Evolutionary conservation across 768 basidiomycete genomes (phyloP).

Genomic region (Pleurotus pulmonarius): DNA sequence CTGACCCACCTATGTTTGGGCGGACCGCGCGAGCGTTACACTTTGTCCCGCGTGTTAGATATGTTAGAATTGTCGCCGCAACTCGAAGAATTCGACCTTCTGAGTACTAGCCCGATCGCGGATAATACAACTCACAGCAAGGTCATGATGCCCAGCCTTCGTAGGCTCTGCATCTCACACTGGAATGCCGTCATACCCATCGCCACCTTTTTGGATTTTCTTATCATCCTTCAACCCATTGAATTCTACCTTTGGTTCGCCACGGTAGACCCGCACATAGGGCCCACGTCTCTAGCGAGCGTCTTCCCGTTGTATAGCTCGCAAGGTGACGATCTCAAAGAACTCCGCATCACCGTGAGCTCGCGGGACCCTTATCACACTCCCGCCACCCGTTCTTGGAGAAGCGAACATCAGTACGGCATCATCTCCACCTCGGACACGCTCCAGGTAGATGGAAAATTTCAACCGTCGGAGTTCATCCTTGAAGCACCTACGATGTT

Average conservation of each 20-base stretch:
- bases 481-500: conserved; percentile 1
- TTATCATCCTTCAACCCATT: conserved; percentile 2
- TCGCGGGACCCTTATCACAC: background rate
- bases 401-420: conserved; percentile 2
- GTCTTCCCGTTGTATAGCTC: background rate
- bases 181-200: background rate
- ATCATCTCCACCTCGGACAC: background rate
- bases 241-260: background rate
- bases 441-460: background rate
- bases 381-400: background rate
- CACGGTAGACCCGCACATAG: background rate
- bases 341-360: background rate
- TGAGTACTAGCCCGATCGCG: background rate
- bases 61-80: background rate
- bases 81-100: background rate
- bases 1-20: conserved; percentile 5
- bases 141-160: background rate
- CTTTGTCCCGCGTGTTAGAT: background rate
- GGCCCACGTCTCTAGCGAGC: background rate
- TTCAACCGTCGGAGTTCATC: conserved; percentile 1
- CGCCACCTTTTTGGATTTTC: background rate
- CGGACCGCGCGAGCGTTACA: background rate
- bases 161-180: background rate
- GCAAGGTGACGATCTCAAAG: background rate
- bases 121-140: background rate